Evolutionary conservation across 352 stramenopile species (phyloP).

Genomic region (Thalassiosira exigua): DNA sequence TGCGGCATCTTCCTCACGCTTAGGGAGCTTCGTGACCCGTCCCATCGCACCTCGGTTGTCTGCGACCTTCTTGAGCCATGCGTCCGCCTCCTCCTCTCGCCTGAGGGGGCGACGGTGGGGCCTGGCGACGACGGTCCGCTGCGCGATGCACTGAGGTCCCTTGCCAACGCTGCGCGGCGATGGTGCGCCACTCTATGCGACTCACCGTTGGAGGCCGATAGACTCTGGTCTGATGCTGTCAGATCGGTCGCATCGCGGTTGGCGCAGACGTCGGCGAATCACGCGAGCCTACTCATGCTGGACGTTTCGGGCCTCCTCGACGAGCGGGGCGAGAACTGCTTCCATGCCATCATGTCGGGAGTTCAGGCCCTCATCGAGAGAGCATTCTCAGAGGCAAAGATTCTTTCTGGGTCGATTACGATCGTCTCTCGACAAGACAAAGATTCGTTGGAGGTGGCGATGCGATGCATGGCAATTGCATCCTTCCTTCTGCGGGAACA

Average conservation of each 20-base stretch:
- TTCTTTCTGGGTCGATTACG: slow-evolving; percentile 41
- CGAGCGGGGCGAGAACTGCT: slow-evolving; percentile 46
- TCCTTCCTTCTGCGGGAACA: slow-evolving; percentile 71
- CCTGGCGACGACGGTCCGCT: slow-evolving; percentile 37
- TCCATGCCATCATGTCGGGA: slow-evolving; percentile 64
- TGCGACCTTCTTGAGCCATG: slow-evolving; percentile 51
- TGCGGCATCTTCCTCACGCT: slow-evolving; percentile 59
- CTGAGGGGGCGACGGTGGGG: slow-evolving; percentile 17
- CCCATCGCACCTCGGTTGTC: slow-evolving; percentile 36
- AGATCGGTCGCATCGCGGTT: slow-evolving; percentile 54
- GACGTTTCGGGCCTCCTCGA: slow-evolving; percentile 69
- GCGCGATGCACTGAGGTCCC: slow-evolving; percentile 35
- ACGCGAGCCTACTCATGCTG: slow-evolving; percentile 60
- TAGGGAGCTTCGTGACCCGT: slow-evolving; percentile 43
- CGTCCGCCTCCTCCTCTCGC: slow-evolving; percentile 34
- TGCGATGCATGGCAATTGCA: slow-evolving; percentile 59
- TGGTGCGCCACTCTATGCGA: slow-evolving; percentile 62
- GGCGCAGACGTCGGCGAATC: slow-evolving; percentile 50
- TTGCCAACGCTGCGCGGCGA: slow-evolving; percentile 41
- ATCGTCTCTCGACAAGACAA: slow-evolving; percentile 25
- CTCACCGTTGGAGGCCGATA: slow-evolving; percentile 24
- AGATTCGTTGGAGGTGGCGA: slow-evolving; percentile 32
- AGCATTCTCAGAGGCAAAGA: slow-evolving; percentile 42
- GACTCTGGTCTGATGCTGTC: slow-evolving; percentile 68
- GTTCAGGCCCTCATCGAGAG: slow-evolving; percentile 59